Conservation (phyloP, 75 land plant genomes). For the Larix kaempferi region DNA sequence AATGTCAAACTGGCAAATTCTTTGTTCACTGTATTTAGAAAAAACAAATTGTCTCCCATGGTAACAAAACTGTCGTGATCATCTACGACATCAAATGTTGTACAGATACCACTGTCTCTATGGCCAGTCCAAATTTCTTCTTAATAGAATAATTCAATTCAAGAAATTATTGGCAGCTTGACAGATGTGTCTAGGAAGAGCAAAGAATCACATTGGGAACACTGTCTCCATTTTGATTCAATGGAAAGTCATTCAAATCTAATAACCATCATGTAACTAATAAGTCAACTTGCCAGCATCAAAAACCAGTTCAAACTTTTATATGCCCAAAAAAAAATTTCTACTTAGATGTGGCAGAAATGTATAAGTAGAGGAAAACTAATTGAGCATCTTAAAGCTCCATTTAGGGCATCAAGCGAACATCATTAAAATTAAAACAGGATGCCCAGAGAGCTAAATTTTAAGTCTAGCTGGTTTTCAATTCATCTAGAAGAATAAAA, state of each 20-base stretch:
- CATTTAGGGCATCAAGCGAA: conserved; percentile 4
- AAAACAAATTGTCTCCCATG: neutral
- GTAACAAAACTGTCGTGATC: neutral
- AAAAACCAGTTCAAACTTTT: neutral
- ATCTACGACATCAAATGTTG: no score
- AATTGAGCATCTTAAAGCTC: neutral
- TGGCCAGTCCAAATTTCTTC: neutral
- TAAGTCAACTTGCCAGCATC: neutral
- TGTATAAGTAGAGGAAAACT: neutral
- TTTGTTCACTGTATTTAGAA: neutral
- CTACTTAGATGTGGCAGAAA: neutral
- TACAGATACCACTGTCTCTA: no score
- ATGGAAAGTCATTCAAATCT: no score
- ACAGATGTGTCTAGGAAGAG: neutral
- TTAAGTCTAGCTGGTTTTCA: neutral
- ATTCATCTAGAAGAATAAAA: neutral
- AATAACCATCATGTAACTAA: neutral
- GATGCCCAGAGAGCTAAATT: conserved; percentile 3
- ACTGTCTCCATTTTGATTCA: no score
- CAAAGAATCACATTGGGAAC: neutral
- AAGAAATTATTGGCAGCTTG: neutral
- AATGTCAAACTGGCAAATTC: neutral
- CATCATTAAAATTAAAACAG: neutral
- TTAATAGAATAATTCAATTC: neutral
- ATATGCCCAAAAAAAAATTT: neutral